Evolutionary conservation across 1,284 basidiomycete genomes (phyloP).

Genomic region (Ustilago xerochloae): DNA sequence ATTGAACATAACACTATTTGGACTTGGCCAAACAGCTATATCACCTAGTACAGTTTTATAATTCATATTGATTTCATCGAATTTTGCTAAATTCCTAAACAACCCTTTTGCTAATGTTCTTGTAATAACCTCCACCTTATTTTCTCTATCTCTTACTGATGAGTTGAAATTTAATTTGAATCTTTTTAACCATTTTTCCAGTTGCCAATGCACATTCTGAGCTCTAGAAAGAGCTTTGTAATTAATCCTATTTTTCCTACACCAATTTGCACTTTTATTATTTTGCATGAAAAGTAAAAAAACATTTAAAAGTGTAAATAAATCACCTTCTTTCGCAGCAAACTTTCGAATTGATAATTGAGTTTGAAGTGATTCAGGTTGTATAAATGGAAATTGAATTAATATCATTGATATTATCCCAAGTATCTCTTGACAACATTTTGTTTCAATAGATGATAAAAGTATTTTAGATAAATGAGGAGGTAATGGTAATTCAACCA

Average conservation of each 20-base stretch:
- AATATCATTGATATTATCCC: slow-evolving; percentile 95
- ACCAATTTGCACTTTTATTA: slow-evolving; percentile 82
- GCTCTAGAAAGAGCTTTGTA: slow-evolving; percentile 92
- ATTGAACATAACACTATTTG: slow-evolving; percentile 92
- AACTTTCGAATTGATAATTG: slow-evolving; percentile 93
- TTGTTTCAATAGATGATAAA: slow-evolving; percentile 69
- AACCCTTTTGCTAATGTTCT: slow-evolving; percentile 90
- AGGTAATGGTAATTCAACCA: slow-evolving; percentile 73
- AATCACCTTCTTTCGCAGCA: slow-evolving; percentile 96
- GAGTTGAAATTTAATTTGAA: slow-evolving; percentile 72
- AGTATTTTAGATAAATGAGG: slow-evolving; percentile 73
- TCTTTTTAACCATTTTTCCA: slow-evolving; percentile 89
- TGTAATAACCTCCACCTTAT: slow-evolving; percentile 72
- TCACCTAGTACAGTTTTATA: slow-evolving; percentile 85
- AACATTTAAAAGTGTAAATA: slow-evolving; percentile 89
- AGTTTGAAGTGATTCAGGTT: slow-evolving; percentile 76
- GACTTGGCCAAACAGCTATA: slow-evolving; percentile 80
- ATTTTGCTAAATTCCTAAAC: slow-evolving; percentile 85
- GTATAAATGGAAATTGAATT: slow-evolving; percentile 69
- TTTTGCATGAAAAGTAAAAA: slow-evolving; percentile 86
- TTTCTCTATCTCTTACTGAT: slow-evolving; percentile 75
- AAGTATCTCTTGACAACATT: slow-evolving; percentile 91
- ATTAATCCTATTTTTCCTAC: slow-evolving; percentile 88
- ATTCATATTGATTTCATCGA: slow-evolving; percentile 69
- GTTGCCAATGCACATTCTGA: slow-evolving; percentile 87